A percentile compares a stretch with the other conserved stretches of the same genome.
phyloP scores from a whole-genome alignment of 2,329 filamentous ascomycete species.

The Botrytis medusae region DNA sequence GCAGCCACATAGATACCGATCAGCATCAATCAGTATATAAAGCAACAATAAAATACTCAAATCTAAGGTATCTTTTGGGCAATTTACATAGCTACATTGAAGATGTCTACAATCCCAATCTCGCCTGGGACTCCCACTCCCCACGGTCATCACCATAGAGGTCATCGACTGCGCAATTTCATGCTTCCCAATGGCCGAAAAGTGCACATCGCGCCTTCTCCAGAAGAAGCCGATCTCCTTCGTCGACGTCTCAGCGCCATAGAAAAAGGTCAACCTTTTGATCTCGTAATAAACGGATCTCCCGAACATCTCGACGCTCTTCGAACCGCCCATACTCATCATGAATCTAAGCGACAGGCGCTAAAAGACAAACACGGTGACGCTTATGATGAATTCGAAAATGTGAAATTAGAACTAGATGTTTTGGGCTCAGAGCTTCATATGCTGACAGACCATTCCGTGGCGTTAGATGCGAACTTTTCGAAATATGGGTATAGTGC shows the following conservation, averaged over 20 bases:
- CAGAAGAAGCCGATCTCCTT: conserved; percentile 54
- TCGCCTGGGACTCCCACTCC: conserved; percentile 17
- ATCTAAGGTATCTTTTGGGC: neutral
- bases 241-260: conserved; percentile 45
- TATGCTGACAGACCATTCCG: conserved; percentile 52
- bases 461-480: conserved; percentile 61
- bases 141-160: conserved; percentile 32
- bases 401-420: conserved; percentile 53
- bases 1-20: neutral
- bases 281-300: conserved; percentile 59
- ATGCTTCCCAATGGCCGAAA: conserved; percentile 55
- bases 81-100: neutral
- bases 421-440: conserved; percentile 54
- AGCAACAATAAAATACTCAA: too few species aligned
- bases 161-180: conserved; percentile 52
- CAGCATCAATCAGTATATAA: neutral
- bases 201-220: conserved; percentile 55
- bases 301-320: conserved; percentile 49
- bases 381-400: conserved; percentile 57
- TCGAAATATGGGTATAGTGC: conserved; percentile 63
- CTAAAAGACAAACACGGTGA: conserved; percentile 51
- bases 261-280: conserved; percentile 44
- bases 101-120: conserved; percentile 30
- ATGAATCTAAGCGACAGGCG: conserved; percentile 48
- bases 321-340: conserved; percentile 52